Percentiles rank a stretch among this genome's conserved stretches.
phyloP scores from a whole-genome alignment of 1,284 basidiomycete species.

The Omphalotus olearius region DNA sequence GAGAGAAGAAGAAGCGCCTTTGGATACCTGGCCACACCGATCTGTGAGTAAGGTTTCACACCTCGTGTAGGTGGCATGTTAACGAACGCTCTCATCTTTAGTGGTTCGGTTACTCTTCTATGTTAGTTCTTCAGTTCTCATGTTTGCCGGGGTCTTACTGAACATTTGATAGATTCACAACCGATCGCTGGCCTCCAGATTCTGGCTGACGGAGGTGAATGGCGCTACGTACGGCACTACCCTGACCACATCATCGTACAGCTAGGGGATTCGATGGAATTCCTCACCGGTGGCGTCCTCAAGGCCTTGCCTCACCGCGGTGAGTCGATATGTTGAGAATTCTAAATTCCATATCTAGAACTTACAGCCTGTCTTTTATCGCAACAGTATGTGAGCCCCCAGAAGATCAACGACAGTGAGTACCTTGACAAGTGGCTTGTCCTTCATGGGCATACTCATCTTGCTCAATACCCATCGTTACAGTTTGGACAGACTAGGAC shows the following conservation, averaged over 20 bases:
- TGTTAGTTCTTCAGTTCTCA: not conserved
- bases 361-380: not conserved
- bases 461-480: not conserved
- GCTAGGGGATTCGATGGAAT: conserved; percentile 37
- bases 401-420: conserved; percentile 14
- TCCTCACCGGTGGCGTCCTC: conserved; percentile 38
- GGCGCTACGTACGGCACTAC: conserved; percentile 17
- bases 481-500: conserved; percentile 14
- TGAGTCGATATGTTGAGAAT: not conserved
- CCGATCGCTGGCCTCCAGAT: conserved; percentile 3
- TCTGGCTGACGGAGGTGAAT: conserved; percentile 12
- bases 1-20: conserved; percentile 13
- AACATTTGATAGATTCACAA: not conserved
- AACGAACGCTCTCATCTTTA: not conserved
- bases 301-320: conserved; percentile 22
- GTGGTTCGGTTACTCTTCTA: conserved; percentile 7
- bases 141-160: not conserved
- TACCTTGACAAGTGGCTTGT: not conserved
- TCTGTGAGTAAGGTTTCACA: conserved; percentile 10
- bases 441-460: no score
- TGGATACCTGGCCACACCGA: conserved; percentile 17
- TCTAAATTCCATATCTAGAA: not conserved
- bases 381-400: conserved; percentile 16
- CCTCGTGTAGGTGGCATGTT: no score
- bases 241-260: conserved; percentile 26